Base-by-base conservation (phyloP, 257 asterid genomes). In the Lavandula angustifolia region DNA sequence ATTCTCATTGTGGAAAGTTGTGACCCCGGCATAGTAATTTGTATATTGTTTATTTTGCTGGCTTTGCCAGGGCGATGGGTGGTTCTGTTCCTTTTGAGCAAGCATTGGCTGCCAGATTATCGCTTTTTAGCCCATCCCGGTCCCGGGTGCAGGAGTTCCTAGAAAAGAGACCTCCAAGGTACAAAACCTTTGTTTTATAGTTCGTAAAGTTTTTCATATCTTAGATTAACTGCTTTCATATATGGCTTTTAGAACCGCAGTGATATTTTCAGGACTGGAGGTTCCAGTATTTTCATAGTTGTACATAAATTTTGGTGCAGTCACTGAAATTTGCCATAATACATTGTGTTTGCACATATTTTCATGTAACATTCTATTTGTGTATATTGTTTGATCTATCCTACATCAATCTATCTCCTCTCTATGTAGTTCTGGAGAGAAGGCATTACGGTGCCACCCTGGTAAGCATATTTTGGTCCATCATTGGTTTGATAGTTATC, bases 51-150 rank as follows among this genome's bases (percentile, higher is more conserved):
- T 41, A 46, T 29, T 50, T 60, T 67, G 71, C 66, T 67, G 73
- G 10, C 33, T 66, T 57, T 77, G 47, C 18, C 74, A 92, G 96
- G 86, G 99, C 99, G 59, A 92, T 92, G 99, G 77, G 84, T 60
- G 99, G 97, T 43, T 87, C 97, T 16, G 95, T 92, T 66, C 95
- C 97, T 62, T 92, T 92, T 67, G 99, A 92, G 82, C 81, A 89
- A 74, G 99, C 99, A 6, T 78, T 92, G 86, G 92, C 96, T 69
- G 96, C 95, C 55, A 79, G 99, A 52, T 68, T 92, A 31, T 81
- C 96, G 66, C 81, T 92, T 16, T 87, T 92, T 59, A 85, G 78
- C 63, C 99, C 97, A 32, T 85, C 97, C 9, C 62, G 82, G 16
- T 67, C 88, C n/a, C 88, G 82, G 78, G 81, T 92, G 69, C 87